These are phyloP conservation scores for Globisporangium spiculum DNA, from an alignment of 352 stramenopile species.

Conservation along the genomic window DNA sequence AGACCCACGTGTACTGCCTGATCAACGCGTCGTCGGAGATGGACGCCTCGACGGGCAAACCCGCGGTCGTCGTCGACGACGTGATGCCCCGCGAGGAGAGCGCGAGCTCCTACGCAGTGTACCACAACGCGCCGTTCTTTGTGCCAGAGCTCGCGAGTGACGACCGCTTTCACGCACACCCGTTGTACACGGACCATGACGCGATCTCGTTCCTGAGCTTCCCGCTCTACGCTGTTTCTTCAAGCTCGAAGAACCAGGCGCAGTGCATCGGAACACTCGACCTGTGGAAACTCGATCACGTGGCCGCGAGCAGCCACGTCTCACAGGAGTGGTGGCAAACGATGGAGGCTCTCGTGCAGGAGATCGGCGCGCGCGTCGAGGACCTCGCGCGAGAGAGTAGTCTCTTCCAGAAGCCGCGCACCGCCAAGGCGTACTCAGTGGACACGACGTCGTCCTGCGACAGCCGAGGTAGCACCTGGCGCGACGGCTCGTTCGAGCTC, in stretches of 20 bases:
- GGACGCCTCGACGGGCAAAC: slow-evolving; percentile 26
- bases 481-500: slow-evolving; percentile 51
- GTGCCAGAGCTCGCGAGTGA: slow-evolving; percentile 59
- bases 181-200: slow-evolving; percentile 56
- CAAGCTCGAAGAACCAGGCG: slow-evolving; percentile 9
- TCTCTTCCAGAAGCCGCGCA: slow-evolving; percentile 36
- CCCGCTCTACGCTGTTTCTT: slow-evolving; percentile 49
- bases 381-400: slow-evolving; percentile 42
- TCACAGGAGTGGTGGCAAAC: slow-evolving; percentile 55
- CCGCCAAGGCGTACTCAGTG: slow-evolving; percentile 46
- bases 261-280: slow-evolving; percentile 69
- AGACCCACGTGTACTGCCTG: slow-evolving; percentile 65
- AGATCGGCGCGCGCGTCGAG: slow-evolving; percentile 48
- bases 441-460: slow-evolving; percentile 55
- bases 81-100: slow-evolving; percentile 60
- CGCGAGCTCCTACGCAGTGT: slow-evolving; percentile 65
- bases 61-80: slow-evolving; percentile 49
- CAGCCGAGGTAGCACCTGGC: slow-evolving; percentile 52
- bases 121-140: slow-evolving; percentile 67
- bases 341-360: slow-evolving; percentile 31
- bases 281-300: slow-evolving; percentile 53
- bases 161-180: slow-evolving; percentile 62
- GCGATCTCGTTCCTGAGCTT: slow-evolving; percentile 67
- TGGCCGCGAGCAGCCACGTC: slow-evolving; percentile 55
- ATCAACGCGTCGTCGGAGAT: slow-evolving; percentile 42